phyloP scores from a whole-genome alignment of 202 grass and related monocot species.

The Zoysia matrella region DNA sequence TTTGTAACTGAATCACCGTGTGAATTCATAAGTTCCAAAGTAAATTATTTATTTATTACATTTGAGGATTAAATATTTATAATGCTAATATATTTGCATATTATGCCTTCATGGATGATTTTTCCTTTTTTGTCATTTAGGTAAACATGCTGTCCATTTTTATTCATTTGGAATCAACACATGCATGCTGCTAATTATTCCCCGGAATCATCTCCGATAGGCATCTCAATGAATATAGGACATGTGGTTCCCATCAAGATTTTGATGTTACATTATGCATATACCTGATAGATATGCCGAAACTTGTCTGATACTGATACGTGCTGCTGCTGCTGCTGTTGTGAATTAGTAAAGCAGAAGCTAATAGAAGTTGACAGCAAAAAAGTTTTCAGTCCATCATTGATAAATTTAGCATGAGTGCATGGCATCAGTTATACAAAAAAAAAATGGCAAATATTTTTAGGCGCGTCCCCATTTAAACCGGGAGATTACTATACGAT shows the following conservation, averaged over 20 bases:
- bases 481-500: not conserved
- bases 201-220: constrained; percentile 39
- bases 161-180: constrained; percentile 14
- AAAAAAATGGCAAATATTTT: constrained; percentile 12
- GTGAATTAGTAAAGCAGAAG: constrained; percentile 28
- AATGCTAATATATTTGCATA: not conserved
- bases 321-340: not conserved
- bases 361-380: constrained; percentile 23
- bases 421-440: constrained; percentile 33
- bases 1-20: not conserved
- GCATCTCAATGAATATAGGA: constrained; percentile 46
- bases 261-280: constrained; percentile 41
- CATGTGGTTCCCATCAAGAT: constrained; percentile 48
- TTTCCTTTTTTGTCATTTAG: not conserved
- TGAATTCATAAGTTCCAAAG: not conserved
- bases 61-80: not conserved
- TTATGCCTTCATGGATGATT: not conserved
- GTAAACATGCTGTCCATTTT: not conserved
- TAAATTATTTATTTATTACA: not conserved
- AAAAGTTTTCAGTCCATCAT: constrained; percentile 6
- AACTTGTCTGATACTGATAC: constrained; percentile 34
- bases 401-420: constrained; percentile 19
- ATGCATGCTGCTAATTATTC: not conserved
- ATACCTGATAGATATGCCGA: constrained; percentile 41
- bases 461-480: not conserved